Evolutionary conservation across 2,329 filamentous ascomycete species (phyloP).

Genomic region (Keithomyces neogunnii): DNA sequence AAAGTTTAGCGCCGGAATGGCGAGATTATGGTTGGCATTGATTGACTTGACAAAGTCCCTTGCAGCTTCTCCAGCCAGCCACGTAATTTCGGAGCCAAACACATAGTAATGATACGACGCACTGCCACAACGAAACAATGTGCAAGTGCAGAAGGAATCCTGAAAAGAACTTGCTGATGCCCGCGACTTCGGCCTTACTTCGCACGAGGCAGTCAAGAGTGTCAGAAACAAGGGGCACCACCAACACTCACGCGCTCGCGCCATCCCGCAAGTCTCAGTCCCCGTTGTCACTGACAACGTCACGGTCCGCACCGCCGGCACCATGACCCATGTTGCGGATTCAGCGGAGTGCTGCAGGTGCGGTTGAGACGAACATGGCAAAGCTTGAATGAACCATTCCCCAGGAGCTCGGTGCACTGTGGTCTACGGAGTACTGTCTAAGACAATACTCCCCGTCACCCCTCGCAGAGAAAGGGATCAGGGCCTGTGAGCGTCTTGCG

Average conservation of each 20-base stretch:
- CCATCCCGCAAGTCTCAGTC: conserved; percentile 1
- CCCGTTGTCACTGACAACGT: neutral
- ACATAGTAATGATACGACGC: too few relatives aligned
- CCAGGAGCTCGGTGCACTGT: neutral
- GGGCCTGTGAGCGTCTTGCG: neutral
- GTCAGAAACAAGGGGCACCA: too few relatives aligned
- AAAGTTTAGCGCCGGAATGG: too few relatives aligned
- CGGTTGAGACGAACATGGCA: neutral
- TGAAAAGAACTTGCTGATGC: too few relatives aligned
- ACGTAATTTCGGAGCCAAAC: neutral
- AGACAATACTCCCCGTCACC: neutral
- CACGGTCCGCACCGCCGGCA: conserved; percentile 3
- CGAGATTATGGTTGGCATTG: too few relatives aligned
- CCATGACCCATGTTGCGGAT: neutral
- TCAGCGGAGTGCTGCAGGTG: too few relatives aligned
- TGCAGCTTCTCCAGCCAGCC: neutral
- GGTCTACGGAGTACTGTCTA: neutral
- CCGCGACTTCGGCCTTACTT: neutral
- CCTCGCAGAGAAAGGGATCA: neutral
- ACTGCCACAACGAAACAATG: too few relatives aligned
- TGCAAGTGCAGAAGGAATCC: too few relatives aligned
- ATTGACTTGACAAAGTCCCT: neutral
- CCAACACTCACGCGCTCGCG: neutral
- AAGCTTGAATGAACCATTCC: neutral
- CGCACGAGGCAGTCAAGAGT: too few relatives aligned